Evolutionary conservation across 306 rosid genomes (phyloP).

Genomic region (Luffa aegyptiaca): DNA sequence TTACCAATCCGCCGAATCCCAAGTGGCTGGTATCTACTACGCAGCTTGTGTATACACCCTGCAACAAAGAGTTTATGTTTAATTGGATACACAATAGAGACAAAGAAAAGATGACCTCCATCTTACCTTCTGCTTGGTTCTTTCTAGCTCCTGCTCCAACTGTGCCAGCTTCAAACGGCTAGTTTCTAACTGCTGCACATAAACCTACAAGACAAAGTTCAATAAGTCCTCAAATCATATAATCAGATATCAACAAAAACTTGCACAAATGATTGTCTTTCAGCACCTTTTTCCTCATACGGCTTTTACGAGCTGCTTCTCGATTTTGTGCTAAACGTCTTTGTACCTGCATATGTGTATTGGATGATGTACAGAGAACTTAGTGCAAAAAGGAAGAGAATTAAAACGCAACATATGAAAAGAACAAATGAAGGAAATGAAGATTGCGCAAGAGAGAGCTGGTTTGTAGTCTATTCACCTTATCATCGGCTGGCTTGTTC

Average conservation of each 20-base stretch:
- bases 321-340: conserved; percentile 85
- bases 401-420: not conserved
- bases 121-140: conserved; percentile 60
- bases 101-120: conserved; percentile 6
- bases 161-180: conserved; percentile 73
- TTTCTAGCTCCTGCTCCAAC: conserved; percentile 65
- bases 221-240: not conserved
- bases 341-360: conserved; percentile 26
- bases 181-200: conserved; percentile 81
- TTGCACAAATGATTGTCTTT: not conserved
- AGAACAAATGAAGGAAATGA: not conserved
- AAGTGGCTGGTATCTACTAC: conserved; percentile 30
- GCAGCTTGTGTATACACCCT: conserved; percentile 37
- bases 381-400: not conserved
- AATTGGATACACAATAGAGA: not conserved
- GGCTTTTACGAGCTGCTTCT: conserved; percentile 81
- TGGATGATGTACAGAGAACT: not conserved
- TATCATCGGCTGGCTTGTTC: conserved; percentile 29
- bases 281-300: conserved; percentile 64
- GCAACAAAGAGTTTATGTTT: conserved; percentile 18
- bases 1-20: conserved; percentile 41
- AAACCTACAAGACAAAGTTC: conserved; percentile 39
- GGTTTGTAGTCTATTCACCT: conserved; percentile 40
- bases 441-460: not conserved
- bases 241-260: not conserved